Evolutionary conservation across 179 eudicot genomes (phyloP), one percentile per base, ranked within the genome.

Genomic region (Carnegiea gigantea): DNA sequence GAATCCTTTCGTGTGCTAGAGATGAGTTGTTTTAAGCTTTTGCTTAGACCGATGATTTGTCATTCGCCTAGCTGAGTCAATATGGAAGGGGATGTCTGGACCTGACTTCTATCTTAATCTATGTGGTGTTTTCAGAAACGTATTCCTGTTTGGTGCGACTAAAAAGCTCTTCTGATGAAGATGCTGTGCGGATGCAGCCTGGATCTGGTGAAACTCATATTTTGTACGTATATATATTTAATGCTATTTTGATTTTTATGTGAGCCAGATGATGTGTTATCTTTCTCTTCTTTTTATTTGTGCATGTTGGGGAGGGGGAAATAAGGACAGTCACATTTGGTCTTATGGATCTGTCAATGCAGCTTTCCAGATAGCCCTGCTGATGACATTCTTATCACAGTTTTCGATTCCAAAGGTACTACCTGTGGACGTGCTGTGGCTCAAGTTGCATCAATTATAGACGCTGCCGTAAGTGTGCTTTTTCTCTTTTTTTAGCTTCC

Each of bases 201-300:
- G 98, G 98, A 85, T 86, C 97, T 73, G 93, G 91, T 74, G 98
- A 95, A 92, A 88, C 86, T 75, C 97, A 94, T 79, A 84, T 92
- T 48, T 95, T 95, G 98, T 95, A 92, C 70, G 93, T 83, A 70
- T 73, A 18, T 12, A 18, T 12, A 13, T 62, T 21, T 62, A 6
- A 24, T 60, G 43, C 60, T 36, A 40, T 15, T 9, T 53, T 28
- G 11, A 28, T 79, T 21, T 75, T 44, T 67, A 9, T 81, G 20
- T 53, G 6, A 18, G 62, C 1, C 0, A 57, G n/a, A 20, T 57
- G 62, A 18, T 6, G 36, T 23, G 8, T 5, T 60, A n/a, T 60
- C 33, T 28, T 28, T 67, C 10, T 28, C 17, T 33, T 33, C 36
- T 1, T 28, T 24, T 1, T 0, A 24, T 65, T 65, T 65, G 38